A percentile compares a stretch with the other conserved stretches of the same genome.
These are phyloP conservation scores for Hebeloma cylindrosporum DNA, from an alignment of 768 basidiomycete genomes.

Conservation along the genomic window DNA sequence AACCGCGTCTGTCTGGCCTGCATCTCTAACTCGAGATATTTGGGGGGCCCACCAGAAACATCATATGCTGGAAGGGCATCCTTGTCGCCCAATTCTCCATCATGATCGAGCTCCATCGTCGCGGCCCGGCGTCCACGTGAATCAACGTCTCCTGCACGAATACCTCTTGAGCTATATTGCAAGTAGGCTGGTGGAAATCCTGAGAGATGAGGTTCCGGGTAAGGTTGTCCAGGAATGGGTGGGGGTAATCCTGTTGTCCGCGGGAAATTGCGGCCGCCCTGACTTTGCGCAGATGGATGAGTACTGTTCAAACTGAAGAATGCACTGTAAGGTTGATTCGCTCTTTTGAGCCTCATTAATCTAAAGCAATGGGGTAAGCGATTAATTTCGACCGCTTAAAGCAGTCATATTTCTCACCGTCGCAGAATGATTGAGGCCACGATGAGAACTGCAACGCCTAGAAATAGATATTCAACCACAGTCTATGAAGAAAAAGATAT, in stretches of 20 bases:
- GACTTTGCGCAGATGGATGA: background rate
- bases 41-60: constrained; percentile 44
- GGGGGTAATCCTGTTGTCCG: constrained; percentile 13
- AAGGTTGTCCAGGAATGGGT: constrained; percentile 4
- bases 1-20: constrained; percentile 8
- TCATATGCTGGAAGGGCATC: constrained; percentile 51
- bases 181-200: constrained; percentile 14
- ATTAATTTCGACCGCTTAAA: background rate
- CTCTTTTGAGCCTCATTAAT: constrained; percentile 7
- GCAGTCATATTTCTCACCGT: constrained; percentile 19
- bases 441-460: constrained; percentile 25
- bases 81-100: constrained; percentile 38
- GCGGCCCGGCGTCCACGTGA: constrained; percentile 34
- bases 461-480: constrained; percentile 32
- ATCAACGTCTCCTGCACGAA: constrained; percentile 39
- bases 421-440: constrained; percentile 22
- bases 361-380: constrained; percentile 1
- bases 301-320: constrained; percentile 6
- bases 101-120: constrained; percentile 23
- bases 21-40: constrained; percentile 29
- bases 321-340: constrained; percentile 6
- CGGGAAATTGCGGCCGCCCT: constrained; percentile 9
- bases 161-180: constrained; percentile 12
- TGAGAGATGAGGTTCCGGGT: constrained; percentile 11
- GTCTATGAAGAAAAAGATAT: constrained; percentile 17